phyloP scores from a whole-genome alignment of 306 rosid genomes.

The Arachis stenosperma region DNA sequence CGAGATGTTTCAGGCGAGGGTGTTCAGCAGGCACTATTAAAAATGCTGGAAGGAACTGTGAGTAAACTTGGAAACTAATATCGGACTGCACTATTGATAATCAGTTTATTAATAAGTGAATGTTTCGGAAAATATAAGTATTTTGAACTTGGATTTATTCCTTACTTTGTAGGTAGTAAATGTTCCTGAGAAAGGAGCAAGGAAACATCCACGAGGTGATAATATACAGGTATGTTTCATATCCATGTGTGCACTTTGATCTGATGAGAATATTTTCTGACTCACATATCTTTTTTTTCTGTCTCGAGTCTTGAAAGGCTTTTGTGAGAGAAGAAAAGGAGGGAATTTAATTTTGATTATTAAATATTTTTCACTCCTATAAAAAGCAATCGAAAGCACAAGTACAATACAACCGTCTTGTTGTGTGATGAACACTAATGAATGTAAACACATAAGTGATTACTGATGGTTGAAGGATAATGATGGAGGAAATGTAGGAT shows the following conservation, averaged over 20 bases:
- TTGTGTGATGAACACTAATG: constrained; percentile 2
- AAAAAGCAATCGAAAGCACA: not conserved
- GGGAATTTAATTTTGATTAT: too few relatives aligned
- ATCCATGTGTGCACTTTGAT: constrained; percentile 1
- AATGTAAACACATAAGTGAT: not conserved
- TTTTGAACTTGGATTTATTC: constrained; percentile 37
- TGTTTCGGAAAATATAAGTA: constrained; percentile 19
- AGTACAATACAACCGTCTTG: constrained; percentile 2
- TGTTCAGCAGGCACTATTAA: constrained; percentile 87
- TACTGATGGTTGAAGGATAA: constrained; percentile 13
- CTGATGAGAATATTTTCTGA: not conserved
- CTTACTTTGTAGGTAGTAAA: constrained; percentile 69
- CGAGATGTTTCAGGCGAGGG: constrained; percentile 97
- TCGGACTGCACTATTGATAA: constrained; percentile 28
- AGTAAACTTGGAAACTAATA: constrained; percentile 52
- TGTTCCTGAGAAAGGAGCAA: constrained; percentile 91
- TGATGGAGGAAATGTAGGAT: constrained; percentile 10
- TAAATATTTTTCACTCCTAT: not conserved
- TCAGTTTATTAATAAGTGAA: constrained; percentile 30
- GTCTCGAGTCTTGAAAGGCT: constrained; percentile 16
- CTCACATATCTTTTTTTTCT: not conserved
- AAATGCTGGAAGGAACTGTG: constrained; percentile 95
- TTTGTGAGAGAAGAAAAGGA: not conserved
- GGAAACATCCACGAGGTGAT: constrained; percentile 91
- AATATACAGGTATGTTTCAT: constrained; percentile 69